Evolutionary conservation across 495 filamentous ascomycete genomes (phyloP).

Genomic region (Aspergillus cavernicola): DNA sequence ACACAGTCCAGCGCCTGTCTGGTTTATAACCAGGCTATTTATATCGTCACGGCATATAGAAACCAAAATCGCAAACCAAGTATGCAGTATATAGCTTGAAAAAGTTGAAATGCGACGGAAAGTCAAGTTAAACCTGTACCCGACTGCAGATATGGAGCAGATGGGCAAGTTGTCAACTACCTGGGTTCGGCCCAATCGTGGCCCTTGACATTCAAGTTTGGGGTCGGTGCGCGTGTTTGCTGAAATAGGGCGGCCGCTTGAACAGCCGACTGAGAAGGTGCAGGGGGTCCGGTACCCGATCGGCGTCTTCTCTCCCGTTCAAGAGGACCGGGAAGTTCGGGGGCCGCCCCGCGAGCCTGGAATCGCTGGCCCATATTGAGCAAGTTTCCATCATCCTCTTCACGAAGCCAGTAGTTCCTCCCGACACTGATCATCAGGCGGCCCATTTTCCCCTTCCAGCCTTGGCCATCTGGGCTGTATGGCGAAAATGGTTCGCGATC

Average conservation of each 20-base stretch:
- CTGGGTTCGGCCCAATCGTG: constrained; percentile 38
- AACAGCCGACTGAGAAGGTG: constrained; percentile 39
- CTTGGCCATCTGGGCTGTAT: constrained; percentile 64
- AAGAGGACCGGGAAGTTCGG: constrained; percentile 49
- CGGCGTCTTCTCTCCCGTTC: constrained; percentile 66
- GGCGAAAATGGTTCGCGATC: constrained; percentile 69
- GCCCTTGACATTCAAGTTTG: constrained; percentile 39
- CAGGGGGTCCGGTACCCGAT: constrained; percentile 63
- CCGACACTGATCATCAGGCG: constrained; percentile 67
- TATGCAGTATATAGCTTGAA: constrained; percentile 3
- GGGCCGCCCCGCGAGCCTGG: constrained; percentile 30
- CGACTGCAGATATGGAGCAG: background rate
- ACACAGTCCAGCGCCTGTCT: constrained; percentile 1
- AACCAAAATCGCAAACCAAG: constrained; percentile 14
- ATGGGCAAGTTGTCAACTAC: constrained; percentile 12
- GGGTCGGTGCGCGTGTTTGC: constrained; percentile 30
- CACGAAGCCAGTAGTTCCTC: constrained; percentile 72
- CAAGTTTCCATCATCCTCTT: constrained; percentile 50
- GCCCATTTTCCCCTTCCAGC: constrained; percentile 72
- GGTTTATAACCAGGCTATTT: constrained; percentile 19
- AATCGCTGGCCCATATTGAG: constrained; percentile 58
- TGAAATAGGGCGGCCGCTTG: constrained; percentile 36
- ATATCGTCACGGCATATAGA: constrained; percentile 28
- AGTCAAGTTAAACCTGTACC: background rate
- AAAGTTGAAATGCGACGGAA: background rate